These are phyloP conservation scores for Rhizopus microsporus DNA, from an alignment of 371 early-diverging fungal genomes.

Conservation along the genomic window DNA sequence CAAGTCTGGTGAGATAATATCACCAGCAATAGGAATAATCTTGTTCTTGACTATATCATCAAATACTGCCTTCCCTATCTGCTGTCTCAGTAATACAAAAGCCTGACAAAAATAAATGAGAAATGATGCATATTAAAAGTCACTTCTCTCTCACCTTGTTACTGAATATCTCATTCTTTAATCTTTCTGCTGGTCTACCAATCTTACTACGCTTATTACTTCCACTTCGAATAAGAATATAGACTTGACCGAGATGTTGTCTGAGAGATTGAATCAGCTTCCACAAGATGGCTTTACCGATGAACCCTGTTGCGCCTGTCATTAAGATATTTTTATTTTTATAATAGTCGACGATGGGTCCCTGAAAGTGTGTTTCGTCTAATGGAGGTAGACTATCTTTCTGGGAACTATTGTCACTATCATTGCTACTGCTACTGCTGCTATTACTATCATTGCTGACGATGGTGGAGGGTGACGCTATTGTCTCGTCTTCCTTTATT, in stretches of 20 bases:
- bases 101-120: constrained; percentile 25
- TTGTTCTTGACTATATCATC: constrained; percentile 51
- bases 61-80: constrained; percentile 39
- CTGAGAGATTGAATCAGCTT: constrained; percentile 48
- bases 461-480: no score
- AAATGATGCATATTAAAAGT: background rate
- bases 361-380: constrained; percentile 12
- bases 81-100: constrained; percentile 37
- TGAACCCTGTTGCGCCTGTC: constrained; percentile 65
- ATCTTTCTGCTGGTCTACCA: constrained; percentile 46
- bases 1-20: constrained; percentile 58
- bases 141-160: constrained; percentile 33
- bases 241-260: constrained; percentile 36
- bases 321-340: constrained; percentile 46
- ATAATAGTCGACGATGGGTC: constrained; percentile 37
- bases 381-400: no score
- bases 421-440: no score
- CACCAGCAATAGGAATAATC: constrained; percentile 60
- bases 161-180: constrained; percentile 45
- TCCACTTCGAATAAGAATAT: constrained; percentile 48
- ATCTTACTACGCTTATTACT: constrained; percentile 50
- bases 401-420: no score
- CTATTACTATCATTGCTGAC: no score
- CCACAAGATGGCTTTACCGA: constrained; percentile 63
- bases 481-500: no score